Conservation (phyloP, 202 grass and related monocot species). For the Cymbopogon flexuosus region DNA sequence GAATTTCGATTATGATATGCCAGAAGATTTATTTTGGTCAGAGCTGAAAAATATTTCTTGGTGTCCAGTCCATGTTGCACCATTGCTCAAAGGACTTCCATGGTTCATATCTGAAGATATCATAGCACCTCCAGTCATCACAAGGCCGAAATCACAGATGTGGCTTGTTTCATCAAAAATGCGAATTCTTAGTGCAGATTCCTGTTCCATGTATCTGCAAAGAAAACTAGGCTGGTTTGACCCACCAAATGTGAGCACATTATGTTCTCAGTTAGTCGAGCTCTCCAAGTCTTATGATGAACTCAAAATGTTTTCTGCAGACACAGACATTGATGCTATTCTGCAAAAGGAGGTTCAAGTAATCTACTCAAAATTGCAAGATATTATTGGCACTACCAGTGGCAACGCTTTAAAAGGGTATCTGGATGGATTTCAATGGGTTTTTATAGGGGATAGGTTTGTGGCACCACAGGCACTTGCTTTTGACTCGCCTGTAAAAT, state of each 20-base stretch:
- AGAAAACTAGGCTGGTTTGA: conserved; percentile 85
- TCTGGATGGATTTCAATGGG: conserved; percentile 69
- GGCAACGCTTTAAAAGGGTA: conserved; percentile 57
- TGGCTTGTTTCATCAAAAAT: conserved; percentile 92
- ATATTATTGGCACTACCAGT: conserved; percentile 44
- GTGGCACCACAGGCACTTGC: conserved; percentile 68
- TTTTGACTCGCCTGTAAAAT: conserved; percentile 97
- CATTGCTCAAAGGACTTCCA: conserved; percentile 72
- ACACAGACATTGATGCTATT: conserved; percentile 47
- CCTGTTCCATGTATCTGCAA: conserved; percentile 72
- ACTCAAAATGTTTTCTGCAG: conserved; percentile 55
- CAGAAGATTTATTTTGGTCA: conserved; percentile 88
- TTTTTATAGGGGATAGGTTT: conserved; percentile 84
- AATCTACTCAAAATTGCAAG: conserved; percentile 81
- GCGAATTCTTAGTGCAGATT: conserved; percentile 80
- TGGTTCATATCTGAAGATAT: conserved; percentile 70
- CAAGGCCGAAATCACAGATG: conserved; percentile 84
- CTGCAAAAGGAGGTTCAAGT: conserved; percentile 58
- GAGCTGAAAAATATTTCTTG: conserved; percentile 77
- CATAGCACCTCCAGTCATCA: conserved; percentile 66
- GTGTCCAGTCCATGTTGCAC: conserved; percentile 74
- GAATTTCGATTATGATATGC: conserved; percentile 69
- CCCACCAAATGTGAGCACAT: conserved; percentile 50
- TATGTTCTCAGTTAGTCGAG: conserved; percentile 75
- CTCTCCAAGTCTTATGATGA: conserved; percentile 82